Conservation (phyloP, 2,329 filamentous ascomycete genomes). For the Aspergillus glaucus region DNA sequence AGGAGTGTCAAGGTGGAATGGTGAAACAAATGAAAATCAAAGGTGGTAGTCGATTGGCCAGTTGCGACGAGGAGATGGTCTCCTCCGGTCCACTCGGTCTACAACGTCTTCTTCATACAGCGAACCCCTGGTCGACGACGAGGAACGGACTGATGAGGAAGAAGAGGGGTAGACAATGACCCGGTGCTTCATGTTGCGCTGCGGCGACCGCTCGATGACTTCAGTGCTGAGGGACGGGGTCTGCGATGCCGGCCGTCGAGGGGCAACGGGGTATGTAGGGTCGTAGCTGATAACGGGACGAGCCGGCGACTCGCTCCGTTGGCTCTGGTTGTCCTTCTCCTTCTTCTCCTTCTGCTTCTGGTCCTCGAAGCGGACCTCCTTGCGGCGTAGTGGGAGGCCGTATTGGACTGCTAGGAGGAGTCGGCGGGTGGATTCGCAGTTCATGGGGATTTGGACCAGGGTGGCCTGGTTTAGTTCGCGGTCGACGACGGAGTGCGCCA, state of each 20-base stretch:
- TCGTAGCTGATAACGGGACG: conserved; percentile 27
- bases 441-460: conserved; percentile 38
- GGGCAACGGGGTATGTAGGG: conserved; percentile 22
- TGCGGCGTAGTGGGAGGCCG: conserved; percentile 27
- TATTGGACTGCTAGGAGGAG: conserved; percentile 40
- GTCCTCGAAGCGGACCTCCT: conserved; percentile 1
- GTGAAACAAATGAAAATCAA: conserved; percentile 11
- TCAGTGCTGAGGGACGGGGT: conserved; percentile 13
- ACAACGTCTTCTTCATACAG: conserved; percentile 29
- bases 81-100: conserved; percentile 28
- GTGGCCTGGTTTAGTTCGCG: conserved; percentile 31
- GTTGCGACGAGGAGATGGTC: conserved; percentile 23
- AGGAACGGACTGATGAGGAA: conserved; percentile 6
- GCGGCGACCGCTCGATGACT: conserved; percentile 24
- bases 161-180: conserved; percentile 32
- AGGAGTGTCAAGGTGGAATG: too few relatives aligned
- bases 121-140: conserved; percentile 23
- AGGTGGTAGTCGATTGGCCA: conserved; percentile 26
- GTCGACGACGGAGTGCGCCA: conserved; percentile 39
- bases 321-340: conserved; percentile 1
- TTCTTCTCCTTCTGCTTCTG: neutral
- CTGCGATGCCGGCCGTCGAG: conserved; percentile 17
- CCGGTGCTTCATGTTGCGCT: conserved; percentile 20
- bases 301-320: neutral
- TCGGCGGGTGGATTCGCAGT: conserved; percentile 27